These are phyloP conservation scores for Leptographium procerum DNA, from an alignment of 2,329 filamentous ascomycete genomes.

Conservation along the genomic window DNA sequence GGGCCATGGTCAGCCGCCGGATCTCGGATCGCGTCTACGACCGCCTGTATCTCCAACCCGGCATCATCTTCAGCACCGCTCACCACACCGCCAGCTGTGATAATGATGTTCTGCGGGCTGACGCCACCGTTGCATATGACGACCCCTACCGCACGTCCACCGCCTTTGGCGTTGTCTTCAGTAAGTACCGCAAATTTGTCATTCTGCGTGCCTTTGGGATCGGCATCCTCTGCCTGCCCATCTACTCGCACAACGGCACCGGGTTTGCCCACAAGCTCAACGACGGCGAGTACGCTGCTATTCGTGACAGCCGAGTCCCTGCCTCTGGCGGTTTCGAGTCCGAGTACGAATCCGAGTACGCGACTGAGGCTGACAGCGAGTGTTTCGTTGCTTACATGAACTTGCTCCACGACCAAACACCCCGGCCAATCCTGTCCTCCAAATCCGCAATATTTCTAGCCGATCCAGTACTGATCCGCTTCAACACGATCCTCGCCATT, in stretches of 20 bases:
- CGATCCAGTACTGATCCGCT: constrained; percentile 13
- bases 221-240: constrained; percentile 15
- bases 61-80: constrained; percentile 2
- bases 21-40: neutral
- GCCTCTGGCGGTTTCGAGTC: neutral
- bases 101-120: neutral
- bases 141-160: constrained; percentile 16
- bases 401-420: neutral
- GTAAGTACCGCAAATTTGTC: constrained; percentile 18
- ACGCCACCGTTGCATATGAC: neutral
- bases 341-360: neutral
- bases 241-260: constrained; percentile 15
- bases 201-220: constrained; percentile 12
- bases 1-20: neutral
- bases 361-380: neutral
- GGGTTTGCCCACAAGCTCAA: constrained; percentile 13
- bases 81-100: constrained; percentile 3
- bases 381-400: neutral
- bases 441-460: constrained; percentile 14
- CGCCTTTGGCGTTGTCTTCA: constrained; percentile 15
- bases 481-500: constrained; percentile 13
- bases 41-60: neutral
- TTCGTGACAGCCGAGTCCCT: constrained; percentile 12
- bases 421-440: constrained; percentile 1
- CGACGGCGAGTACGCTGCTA: constrained; percentile 13